A percentile compares a stretch with the other conserved stretches of the same genome.
Conservation (phyloP, 495 filamentous ascomycete species). For the Aspergillus homomorphus region DNA sequence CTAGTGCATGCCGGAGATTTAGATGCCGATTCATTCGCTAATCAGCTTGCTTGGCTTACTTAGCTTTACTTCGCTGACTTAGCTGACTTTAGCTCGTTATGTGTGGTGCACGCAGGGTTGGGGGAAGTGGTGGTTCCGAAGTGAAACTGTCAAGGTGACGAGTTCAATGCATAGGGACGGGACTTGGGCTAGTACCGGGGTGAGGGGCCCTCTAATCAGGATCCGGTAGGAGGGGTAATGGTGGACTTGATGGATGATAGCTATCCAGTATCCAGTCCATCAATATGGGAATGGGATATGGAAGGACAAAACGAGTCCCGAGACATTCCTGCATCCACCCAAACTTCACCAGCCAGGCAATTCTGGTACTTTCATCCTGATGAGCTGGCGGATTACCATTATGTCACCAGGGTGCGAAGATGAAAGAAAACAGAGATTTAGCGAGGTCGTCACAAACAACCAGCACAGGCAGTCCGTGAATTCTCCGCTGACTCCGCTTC, state of each 20-base stretch:
- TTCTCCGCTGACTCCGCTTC: not conserved
- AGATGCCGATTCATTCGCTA: not conserved
- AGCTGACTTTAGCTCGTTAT: not conserved
- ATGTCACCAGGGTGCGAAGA: not conserved
- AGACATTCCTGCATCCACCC: not conserved
- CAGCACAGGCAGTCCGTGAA: not conserved
- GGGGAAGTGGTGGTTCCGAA: not conserved
- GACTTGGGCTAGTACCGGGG: not conserved
- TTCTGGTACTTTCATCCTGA: not conserved
- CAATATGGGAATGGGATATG: not conserved
- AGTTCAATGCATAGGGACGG: not conserved
- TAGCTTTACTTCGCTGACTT: not conserved
- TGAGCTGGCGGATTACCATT: not conserved
- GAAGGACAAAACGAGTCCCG: not conserved
- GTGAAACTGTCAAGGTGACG: not conserved
- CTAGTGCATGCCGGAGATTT: not conserved
- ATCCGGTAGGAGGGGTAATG: not conserved
- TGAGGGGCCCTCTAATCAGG: not conserved
- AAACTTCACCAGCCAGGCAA: not conserved
- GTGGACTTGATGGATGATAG: too few species aligned
- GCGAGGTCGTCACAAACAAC: not conserved
- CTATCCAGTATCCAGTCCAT: too few species aligned
- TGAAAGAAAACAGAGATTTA: not conserved
- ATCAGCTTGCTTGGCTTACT: not conserved
- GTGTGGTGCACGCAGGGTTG: not conserved